Conservation (phyloP, 139 green algal genomes). For the Chlorella vulgaris region DNA sequence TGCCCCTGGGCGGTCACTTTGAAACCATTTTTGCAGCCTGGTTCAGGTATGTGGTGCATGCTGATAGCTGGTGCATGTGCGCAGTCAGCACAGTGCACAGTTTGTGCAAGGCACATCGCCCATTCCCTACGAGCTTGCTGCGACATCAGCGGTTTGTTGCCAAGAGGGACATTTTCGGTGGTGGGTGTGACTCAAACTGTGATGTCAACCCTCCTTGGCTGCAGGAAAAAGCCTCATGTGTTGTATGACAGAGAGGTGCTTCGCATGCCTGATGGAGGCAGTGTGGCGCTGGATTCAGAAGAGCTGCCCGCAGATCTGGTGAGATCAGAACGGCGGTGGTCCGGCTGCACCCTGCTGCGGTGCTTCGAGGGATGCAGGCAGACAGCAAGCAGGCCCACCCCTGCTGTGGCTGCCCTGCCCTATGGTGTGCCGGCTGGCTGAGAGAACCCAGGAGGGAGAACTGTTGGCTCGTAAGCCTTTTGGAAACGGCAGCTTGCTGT, state of each 20-base stretch:
- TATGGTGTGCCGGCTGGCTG: too few species aligned
- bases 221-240: slow-evolving; percentile 52
- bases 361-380: too few species aligned
- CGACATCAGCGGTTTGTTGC: too few species aligned
- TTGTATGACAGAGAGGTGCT: slow-evolving; percentile 80
- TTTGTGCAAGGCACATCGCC: too few species aligned
- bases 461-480: too few species aligned
- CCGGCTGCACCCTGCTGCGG: neutral
- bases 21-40: slow-evolving; percentile 93
- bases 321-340: neutral
- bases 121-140: too few species aligned
- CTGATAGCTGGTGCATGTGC: too few species aligned
- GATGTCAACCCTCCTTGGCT: too few species aligned
- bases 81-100: neutral
- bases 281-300: slow-evolving; percentile 87
- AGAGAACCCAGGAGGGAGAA: neutral
- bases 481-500: too few species aligned
- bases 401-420: too few species aligned
- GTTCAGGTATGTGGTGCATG: slow-evolving; percentile 44
- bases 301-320: slow-evolving; percentile 43
- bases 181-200: too few species aligned
- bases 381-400: too few species aligned
- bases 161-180: neutral
- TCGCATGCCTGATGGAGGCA: slow-evolving; percentile 78
- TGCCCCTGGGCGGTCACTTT: neutral